Conservation (phyloP, 495 filamentous ascomycete species). For the Penicillium cinerascens region DNA sequence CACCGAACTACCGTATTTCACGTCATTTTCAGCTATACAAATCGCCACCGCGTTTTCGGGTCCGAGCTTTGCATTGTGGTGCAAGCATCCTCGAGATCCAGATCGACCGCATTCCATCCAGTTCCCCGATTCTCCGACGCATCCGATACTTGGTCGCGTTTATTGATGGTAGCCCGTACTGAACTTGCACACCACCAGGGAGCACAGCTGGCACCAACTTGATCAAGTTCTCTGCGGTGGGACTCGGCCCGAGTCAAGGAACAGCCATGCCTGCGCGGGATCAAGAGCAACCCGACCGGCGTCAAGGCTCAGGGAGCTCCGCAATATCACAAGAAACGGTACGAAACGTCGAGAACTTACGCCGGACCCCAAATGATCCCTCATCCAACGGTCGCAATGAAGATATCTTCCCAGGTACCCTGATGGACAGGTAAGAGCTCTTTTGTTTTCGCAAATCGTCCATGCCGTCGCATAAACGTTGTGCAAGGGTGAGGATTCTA, state of each 20-base stretch:
- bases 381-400: constrained; percentile 29
- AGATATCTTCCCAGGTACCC: constrained; percentile 27
- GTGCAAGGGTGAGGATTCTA: background rate
- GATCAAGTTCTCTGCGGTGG: constrained; percentile 18
- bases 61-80: constrained; percentile 16
- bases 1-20: background rate
- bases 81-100: constrained; percentile 14
- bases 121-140: constrained; percentile 5
- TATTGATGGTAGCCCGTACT: constrained; percentile 25
- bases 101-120: constrained; percentile 14
- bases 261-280: constrained; percentile 37
- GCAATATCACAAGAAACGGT: constrained; percentile 47
- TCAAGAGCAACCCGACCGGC: constrained; percentile 30
- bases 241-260: constrained; percentile 14
- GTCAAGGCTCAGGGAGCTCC: constrained; percentile 46
- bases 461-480: background rate
- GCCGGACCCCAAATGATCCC: constrained; percentile 17
- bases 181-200: constrained; percentile 4
- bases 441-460: background rate
- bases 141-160: constrained; percentile 2
- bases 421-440: constrained; percentile 39
- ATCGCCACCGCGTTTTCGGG: constrained; percentile 6
- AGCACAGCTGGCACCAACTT: constrained; percentile 22
- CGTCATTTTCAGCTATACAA: background rate
- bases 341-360: constrained; percentile 28